These are phyloP conservation scores for Aspergillus melleus DNA, from an alignment of 2,329 filamentous ascomycete species.

Conservation along the genomic window DNA sequence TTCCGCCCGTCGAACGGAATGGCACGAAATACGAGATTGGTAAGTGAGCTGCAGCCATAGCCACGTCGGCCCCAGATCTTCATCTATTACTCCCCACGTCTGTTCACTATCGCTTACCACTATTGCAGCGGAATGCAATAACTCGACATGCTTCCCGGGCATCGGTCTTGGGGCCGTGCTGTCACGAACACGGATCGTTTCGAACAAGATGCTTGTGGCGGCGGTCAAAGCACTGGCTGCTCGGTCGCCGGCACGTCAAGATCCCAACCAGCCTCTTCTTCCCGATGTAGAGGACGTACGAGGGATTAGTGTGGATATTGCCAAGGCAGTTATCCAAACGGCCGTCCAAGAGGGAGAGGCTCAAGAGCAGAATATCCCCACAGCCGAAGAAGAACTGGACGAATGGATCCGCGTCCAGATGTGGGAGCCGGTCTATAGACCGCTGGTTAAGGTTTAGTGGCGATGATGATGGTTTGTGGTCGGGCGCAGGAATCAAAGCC, in stretches of 20 bases:
- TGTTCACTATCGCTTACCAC: constrained; percentile 31
- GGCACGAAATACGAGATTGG: constrained; percentile 57
- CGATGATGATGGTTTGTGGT: neutral
- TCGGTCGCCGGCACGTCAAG: constrained; percentile 68
- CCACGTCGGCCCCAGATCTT: neutral
- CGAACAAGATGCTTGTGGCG: constrained; percentile 77
- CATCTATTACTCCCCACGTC: neutral
- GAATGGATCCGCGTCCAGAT: constrained; percentile 45
- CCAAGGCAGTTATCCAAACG: constrained; percentile 69
- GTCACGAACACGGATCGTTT: constrained; percentile 64
- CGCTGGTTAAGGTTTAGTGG: constrained; percentile 18
- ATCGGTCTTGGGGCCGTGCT: constrained; percentile 80
- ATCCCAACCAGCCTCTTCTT: constrained; percentile 65
- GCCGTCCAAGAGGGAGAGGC: constrained; percentile 70
- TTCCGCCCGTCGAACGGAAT: constrained; percentile 67
- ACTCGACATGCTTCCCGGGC: constrained; percentile 80
- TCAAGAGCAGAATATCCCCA: constrained; percentile 65
- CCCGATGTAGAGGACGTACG: constrained; percentile 75
- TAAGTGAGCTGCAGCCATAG: constrained; percentile 27
- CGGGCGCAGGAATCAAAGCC: neutral
- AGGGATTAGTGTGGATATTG: constrained; percentile 75
- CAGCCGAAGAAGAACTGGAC: constrained; percentile 34
- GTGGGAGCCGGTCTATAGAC: constrained; percentile 42
- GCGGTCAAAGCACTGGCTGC: constrained; percentile 72
- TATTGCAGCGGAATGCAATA: constrained; percentile 78